phyloP scores from a whole-genome alignment of 1,284 basidiomycete genomes.

The Ustilago loliicola region DNA sequence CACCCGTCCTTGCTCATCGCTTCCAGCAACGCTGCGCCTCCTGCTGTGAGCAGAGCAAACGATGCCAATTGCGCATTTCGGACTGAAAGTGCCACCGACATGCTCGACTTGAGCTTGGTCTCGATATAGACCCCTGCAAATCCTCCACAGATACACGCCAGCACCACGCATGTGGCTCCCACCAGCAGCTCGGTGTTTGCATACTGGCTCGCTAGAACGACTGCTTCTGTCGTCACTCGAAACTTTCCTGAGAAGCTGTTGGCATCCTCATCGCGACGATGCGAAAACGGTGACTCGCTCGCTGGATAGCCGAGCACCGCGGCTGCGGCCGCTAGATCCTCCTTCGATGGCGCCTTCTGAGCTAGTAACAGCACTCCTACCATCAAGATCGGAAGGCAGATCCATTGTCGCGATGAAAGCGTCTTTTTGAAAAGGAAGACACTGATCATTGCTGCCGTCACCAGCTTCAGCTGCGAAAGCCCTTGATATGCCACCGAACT shows the following conservation, averaged over 20 bases:
- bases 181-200: constrained; percentile 14
- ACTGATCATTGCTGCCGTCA: constrained; percentile 44
- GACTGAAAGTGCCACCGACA: constrained; percentile 39
- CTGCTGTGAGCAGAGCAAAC: constrained; percentile 28
- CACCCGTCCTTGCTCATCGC: constrained; percentile 11
- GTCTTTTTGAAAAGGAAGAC: constrained; percentile 29
- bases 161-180: constrained; percentile 21
- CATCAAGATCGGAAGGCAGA: constrained; percentile 32
- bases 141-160: constrained; percentile 42
- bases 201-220: constrained; percentile 6
- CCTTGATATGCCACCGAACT: constrained; percentile 44
- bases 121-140: constrained; percentile 50
- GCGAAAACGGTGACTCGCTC: constrained; percentile 25
- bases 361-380: constrained; percentile 27
- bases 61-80: constrained; percentile 47
- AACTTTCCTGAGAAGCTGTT: not conserved
- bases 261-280: not conserved
- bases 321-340: constrained; percentile 15
- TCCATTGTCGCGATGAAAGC: constrained; percentile 34
- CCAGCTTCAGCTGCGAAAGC: constrained; percentile 45
- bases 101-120: constrained; percentile 39
- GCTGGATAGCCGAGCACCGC: constrained; percentile 3
- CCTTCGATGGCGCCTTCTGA: constrained; percentile 8
- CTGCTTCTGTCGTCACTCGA: constrained; percentile 12
- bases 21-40: constrained; percentile 25